Base-by-base conservation (phyloP, 2,329 filamentous ascomycete genomes). In the Fusarium sp. region DNA sequence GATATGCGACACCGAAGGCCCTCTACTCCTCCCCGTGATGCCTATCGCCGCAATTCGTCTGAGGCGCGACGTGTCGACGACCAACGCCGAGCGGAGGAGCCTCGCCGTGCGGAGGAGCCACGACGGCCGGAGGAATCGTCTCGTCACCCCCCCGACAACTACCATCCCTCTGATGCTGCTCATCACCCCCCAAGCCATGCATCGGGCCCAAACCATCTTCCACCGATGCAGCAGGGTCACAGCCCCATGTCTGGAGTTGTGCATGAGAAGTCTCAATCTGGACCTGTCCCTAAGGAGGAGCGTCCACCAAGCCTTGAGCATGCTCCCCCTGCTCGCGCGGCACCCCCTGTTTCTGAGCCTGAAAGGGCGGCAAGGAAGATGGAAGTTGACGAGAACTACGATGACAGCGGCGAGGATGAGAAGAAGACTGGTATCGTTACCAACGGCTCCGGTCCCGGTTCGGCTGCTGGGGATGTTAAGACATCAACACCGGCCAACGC, bases 351-450 rank as follows among this genome's bases (percentile, higher is more conserved):
- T 2, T 67, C 87, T 20, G 96, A 98, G 84, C 94, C 95, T 11
- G 91, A 93, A 82, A 86, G 91, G 62, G 95, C 96, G 37, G 94
- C 95, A 22, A 89, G 96, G 24, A 97, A 97, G 83, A 97, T 99
- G 91, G 96, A 98, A 8, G 94, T 98, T 22, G 95, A 99, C 76
- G 96, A 99, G 82, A 93, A 98, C 81, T 98, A 99, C 79, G 96
- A 98, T 81, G 96, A 98, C 79, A 96, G 95, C 66, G 94, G 91
- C 6, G 95, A 97, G 75, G 96, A 98, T 69, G 93, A 96, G 66
- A 92, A 92, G 84, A 92, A 92, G 81, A 80, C 82, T 2, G 81
- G 79, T 4, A 79, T 82, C 18, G 80, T 84, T 1, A 80, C 83
- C 16, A 84, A 88, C 83, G 74, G 82, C 6, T 83, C 86, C 10